Base-by-base conservation (phyloP, 2,329 filamentous ascomycete genomes). In the Pestalotiopsis fici region DNA sequence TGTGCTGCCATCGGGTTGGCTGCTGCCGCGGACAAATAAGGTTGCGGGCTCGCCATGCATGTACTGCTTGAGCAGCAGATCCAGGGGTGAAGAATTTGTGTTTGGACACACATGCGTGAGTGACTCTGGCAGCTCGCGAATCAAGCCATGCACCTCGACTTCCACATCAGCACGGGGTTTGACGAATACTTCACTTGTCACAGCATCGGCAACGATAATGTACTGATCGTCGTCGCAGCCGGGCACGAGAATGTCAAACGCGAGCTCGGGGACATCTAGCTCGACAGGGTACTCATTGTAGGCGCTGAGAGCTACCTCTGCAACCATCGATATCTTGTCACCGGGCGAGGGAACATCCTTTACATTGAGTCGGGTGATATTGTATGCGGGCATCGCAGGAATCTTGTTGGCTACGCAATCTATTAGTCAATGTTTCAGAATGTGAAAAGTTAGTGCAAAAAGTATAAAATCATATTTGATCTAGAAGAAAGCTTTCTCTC, bases 221-320 rank as follows among this genome's bases (percentile, higher is more conserved):
- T 90, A 89, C 3, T 91, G 87, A 66, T 96, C 90, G 25, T 88
- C 83, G 28, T 87, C 85, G 79, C 96, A 99, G 69, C 94, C 94
- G 56, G 93, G 91, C 5, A 98, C 90, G 59, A 97, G 83, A 35
- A 98, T 89, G 70, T 95, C 90, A 75, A 98, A 98, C 0, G 88
- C 90, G 67, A 98, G 88, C 47, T 91, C 85, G 13, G 96, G 96
- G 23, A 98, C 83, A 25, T 88, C 87, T 65, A 98, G 82, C 67
- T 90, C 87, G 63, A 99, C 79, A 0, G 94, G 93, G 74, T 93
- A 97, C 65, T 90, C 83, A 78, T 98, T 97, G 74, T 87, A 84
- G 28, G 93, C 85, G 13, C 86, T 83, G 31, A 97, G 78, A 39
- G 92, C 89, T 31, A 94, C 90, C 79, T 97, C 93, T 56, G 93